A percentile compares a stretch with the other conserved stretches of the same genome.
phyloP scores from a whole-genome alignment of 371 early-diverging fungal genomes.

The Mucor velutinosus region DNA sequence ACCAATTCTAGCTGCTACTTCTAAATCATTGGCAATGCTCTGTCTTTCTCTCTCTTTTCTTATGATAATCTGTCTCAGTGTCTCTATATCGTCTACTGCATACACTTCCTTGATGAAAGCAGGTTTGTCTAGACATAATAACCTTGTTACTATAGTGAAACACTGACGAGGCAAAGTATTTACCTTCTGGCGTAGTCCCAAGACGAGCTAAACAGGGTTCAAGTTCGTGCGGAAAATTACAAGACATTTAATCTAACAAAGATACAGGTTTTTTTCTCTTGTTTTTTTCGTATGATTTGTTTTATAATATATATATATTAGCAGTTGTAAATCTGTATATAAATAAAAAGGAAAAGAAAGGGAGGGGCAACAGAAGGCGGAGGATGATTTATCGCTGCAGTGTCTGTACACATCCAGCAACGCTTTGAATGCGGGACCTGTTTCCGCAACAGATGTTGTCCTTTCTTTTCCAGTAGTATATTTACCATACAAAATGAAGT shows the following conservation, averaged over 20 bases:
- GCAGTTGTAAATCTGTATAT: neutral
- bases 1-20: conserved; percentile 69
- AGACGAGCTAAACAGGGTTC: conserved; percentile 54
- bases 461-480: neutral
- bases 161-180: neutral
- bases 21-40: conserved; percentile 61
- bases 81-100: conserved; percentile 53
- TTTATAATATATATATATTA: neutral
- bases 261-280: neutral
- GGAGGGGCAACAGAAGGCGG: neutral
- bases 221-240: conserved; percentile 32
- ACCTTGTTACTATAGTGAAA: neutral
- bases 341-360: conserved; percentile 1
- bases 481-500: conserved; percentile 36
- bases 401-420: neutral
- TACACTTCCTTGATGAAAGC: conserved; percentile 48
- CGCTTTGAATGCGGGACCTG: neutral
- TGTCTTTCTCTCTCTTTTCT: conserved; percentile 69
- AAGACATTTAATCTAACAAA: neutral
- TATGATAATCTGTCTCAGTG: conserved; percentile 54
- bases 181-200: conserved; percentile 54
- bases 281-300: neutral
- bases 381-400: neutral
- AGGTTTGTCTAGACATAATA: conserved; percentile 39
- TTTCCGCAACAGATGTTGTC: neutral